Base-by-base conservation (phyloP, 176 grass and related monocot genomes). In the Leersia perrieri region DNA sequence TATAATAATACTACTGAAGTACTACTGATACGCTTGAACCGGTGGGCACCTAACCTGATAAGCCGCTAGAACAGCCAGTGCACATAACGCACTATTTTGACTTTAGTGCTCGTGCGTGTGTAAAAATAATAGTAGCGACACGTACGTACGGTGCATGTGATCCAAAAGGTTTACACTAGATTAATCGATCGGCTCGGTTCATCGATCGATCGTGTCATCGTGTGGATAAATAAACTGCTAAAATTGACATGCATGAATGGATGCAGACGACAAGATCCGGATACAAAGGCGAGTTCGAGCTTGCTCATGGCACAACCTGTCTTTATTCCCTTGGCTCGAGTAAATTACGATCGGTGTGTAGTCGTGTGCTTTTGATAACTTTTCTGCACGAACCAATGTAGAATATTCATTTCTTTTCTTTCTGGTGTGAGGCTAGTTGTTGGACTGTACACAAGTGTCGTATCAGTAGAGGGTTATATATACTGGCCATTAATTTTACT, bases 191-290 rank as follows among this genome's bases (percentile, higher is more conserved):
- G 29, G 3, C 40, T 11, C 22, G 66, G 31, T 38, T 64, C 66
- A 12, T 38, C 16, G 67, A 23, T 79, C 32, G 67, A 32, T 38
- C 75, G 16, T 11, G 42, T 75, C 57, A 32, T 38, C 75, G 16
- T 11, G 42, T 75, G 80, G 40, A 74, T 66, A 63, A 38, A 65
- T 53, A 66, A 30, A 55, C 1, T 8, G 9, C 18, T 23, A n/a
- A 9, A n/a, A 0, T 58, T 39, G 9, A 13, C 33, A 72, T 25
- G 66, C 45, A 66, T 14, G 78, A 41, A 53, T 53, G 38, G 40
- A 18, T 3, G 63, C n/a, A 60, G 64, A 66, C 69, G 87, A 85
- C 82, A 78, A 73, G 88, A 89, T 89, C 83, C 88, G 83, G 78
- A 38, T 67, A 57, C 78, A 36, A 64, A 47, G 88, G 66, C 81